Evolutionary conservation across 805 yeast species (phyloP), one percentile per base, ranked within the genome.

Genomic region (Wickerhamiella parazyma): DNA sequence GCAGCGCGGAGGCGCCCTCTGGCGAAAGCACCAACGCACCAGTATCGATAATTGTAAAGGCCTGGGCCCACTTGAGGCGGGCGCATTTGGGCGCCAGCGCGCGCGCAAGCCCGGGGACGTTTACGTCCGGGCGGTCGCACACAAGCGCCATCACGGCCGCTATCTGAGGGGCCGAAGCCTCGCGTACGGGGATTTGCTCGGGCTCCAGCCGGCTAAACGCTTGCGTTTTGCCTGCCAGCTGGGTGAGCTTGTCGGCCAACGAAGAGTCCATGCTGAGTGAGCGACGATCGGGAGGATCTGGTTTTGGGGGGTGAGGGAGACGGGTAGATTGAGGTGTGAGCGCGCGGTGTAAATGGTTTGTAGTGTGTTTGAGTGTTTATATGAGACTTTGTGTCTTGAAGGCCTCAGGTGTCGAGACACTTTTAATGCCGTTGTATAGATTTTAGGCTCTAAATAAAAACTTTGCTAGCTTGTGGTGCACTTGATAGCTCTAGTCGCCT

Each of bases 191-290:
- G 9, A 46, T 35, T 33, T 44, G 35, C 35, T 36, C 43, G 19
- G 49, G 41, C 21, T 43, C 45, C 7, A 46, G 29, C 21, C 41
- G 42, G 19, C 38, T 36, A 34, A 46, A 46, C n/a, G 49, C 39
- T 18, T 40, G 37, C n/a, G 49, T 46, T 19, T 38, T 43, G 41
- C 38, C 44, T 14, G 49, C 49, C n/a, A 46, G 44, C 29, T 41
- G 35, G 36, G 45, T 44, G 28, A 46, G 45, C 41, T 45, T 43
- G 40, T 43, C 49, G 26, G 49, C 49, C 19, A 46, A 36, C 18
- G 38, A 22, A 17, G 36, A 24, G 38, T 46, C 49, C 49, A 46
- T 46, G 28, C 34, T 31, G 19, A 31, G 19, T 12, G 17, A 31
- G 17, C 34, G 17, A 6, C 19, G 34, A 16, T 4, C 12, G 19